Conservation (phyloP, 176 grass and related monocot genomes). For the Bolboschoenus planiculmis region DNA sequence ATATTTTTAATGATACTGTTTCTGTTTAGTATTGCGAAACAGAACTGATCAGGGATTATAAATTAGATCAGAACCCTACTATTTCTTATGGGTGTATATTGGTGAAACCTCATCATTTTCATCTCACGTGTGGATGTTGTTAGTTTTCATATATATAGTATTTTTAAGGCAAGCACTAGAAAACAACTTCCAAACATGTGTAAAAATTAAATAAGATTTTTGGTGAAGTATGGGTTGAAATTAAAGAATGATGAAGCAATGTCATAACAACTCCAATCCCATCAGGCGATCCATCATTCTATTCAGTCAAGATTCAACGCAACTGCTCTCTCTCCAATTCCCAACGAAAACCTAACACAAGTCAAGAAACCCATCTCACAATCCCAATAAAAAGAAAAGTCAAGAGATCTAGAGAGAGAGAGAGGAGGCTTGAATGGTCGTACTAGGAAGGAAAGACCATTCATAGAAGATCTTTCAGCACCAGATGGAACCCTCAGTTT, state of each 20-base stretch:
- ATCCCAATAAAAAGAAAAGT: slow-evolving; percentile 14
- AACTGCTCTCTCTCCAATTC: slow-evolving; percentile 28
- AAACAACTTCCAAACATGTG: no score
- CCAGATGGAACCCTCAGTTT: background rate
- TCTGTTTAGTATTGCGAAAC: no score
- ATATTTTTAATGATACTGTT: no score
- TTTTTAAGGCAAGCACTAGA: no score
- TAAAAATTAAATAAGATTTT: background rate
- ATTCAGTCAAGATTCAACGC: no score
- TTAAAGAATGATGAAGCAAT: slow-evolving; percentile 9
- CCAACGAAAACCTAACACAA: slow-evolving; percentile 22
- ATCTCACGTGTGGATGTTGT: no score
- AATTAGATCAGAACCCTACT: no score
- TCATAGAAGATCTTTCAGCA: slow-evolving; percentile 22
- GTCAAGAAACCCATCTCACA: slow-evolving; percentile 11
- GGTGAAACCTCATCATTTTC: no score
- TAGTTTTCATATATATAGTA: no score
- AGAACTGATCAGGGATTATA: no score
- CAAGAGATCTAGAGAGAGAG: slow-evolving; percentile 14
- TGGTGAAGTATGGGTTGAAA: background rate
- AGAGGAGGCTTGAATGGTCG: background rate
- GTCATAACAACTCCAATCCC: slow-evolving; percentile 15
- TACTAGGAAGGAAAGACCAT: slow-evolving; percentile 29
- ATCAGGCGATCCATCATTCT: no score
- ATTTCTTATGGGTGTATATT: no score